A percentile compares a stretch with the other conserved stretches of the same genome.
These are phyloP conservation scores for Apophysomyces variabilis DNA, from an alignment of 371 early-diverging fungal genomes.

Conservation along the genomic window DNA sequence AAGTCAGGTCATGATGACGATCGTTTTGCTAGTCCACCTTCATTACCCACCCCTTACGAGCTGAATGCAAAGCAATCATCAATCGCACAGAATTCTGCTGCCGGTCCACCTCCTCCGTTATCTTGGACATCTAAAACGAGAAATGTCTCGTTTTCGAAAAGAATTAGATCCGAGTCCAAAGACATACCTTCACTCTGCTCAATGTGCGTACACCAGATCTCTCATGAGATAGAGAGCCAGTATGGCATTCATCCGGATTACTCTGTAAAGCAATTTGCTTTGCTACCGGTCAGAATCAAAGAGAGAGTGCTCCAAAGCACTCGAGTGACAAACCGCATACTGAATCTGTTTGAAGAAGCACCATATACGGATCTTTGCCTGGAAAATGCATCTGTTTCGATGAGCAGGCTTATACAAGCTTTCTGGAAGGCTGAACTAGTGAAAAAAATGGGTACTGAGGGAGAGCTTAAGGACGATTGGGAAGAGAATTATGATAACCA, in stretches of 20 bases:
- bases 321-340: slow-evolving; percentile 12
- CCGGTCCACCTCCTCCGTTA: not conserved
- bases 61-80: not conserved
- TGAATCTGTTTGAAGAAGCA: slow-evolving; percentile 11
- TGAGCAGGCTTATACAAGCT: slow-evolving; percentile 4
- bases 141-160: not conserved
- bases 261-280: not conserved
- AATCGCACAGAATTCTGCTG: not conserved
- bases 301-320: slow-evolving; percentile 11
- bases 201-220: not conserved
- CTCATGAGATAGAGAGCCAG: not conserved
- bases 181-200: not conserved
- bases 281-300: slow-evolving; percentile 11
- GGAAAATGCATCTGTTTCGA: slow-evolving; percentile 11
- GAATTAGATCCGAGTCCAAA: not conserved
- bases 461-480: slow-evolving; percentile 16
- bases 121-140: not conserved
- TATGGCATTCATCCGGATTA: not conserved
- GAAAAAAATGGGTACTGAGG: not conserved
- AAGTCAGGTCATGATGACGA: not conserved
- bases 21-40: not conserved
- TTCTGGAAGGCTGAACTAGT: slow-evolving; percentile 9
- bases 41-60: not conserved
- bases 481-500: slow-evolving; percentile 12
- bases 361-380: slow-evolving; percentile 15